Evolutionary conservation across 2,329 filamentous ascomycete species (phyloP).

Genomic region (Setomelanomma holmii): DNA sequence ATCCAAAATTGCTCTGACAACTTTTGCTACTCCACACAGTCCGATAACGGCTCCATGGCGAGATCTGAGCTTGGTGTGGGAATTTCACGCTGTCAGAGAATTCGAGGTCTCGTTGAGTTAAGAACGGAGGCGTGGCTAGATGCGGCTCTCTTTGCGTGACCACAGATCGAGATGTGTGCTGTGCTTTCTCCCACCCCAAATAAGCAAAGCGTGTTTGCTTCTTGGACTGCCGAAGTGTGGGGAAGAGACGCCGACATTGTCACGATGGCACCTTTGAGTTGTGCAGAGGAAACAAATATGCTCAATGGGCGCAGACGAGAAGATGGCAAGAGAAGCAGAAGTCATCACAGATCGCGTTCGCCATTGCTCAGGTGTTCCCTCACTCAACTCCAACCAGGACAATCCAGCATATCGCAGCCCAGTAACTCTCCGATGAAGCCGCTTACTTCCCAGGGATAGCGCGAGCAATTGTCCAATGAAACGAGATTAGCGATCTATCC

Average conservation of each 20-base stretch:
- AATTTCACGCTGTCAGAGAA: constrained; percentile 11
- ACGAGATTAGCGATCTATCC: background rate
- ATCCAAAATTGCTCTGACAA: constrained; percentile 8
- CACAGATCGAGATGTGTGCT: constrained; percentile 11
- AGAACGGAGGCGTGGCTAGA: constrained; percentile 21
- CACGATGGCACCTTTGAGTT: constrained; percentile 9
- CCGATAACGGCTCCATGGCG: constrained; percentile 23
- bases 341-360: background rate
- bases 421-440: background rate
- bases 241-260: constrained; percentile 14
- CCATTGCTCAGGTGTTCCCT: background rate
- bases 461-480: constrained; percentile 16
- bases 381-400: background rate
- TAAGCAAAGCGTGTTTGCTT: background rate
- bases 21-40: constrained; percentile 10
- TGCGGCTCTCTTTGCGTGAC: constrained; percentile 17
- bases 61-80: constrained; percentile 12
- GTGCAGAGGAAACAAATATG: background rate
- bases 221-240: constrained; percentile 8
- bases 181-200: constrained; percentile 7
- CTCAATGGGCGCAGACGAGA: background rate
- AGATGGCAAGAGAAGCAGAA: background rate
- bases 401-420: background rate
- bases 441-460: background rate
- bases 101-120: constrained; percentile 10